Evolutionary conservation across 352 stramenopile genomes (phyloP).

Genomic region (Phytophthora pluvialis): DNA sequence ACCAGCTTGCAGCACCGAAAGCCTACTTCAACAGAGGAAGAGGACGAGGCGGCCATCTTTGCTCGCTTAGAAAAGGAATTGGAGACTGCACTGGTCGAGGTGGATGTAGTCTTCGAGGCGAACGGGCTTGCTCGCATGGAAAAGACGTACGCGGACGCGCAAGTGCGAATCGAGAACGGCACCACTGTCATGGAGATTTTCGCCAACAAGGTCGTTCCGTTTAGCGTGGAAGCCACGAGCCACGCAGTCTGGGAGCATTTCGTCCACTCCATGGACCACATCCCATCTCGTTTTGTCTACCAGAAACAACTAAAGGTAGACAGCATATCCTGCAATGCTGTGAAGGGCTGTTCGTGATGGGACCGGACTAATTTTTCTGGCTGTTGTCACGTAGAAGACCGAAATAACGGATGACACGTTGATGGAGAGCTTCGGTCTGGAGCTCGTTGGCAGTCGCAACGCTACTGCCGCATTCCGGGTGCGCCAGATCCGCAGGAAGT

Average conservation of each 20-base stretch:
- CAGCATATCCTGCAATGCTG: not conserved
- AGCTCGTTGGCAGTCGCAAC: constrained; percentile 56
- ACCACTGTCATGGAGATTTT: constrained; percentile 61
- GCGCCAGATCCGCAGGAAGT: constrained; percentile 60
- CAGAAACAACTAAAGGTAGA: constrained; percentile 57
- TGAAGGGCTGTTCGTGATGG: not conserved
- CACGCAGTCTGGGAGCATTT: constrained; percentile 64
- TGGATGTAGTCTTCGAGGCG: constrained; percentile 58
- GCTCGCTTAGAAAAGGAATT: constrained; percentile 50
- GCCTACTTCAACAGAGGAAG: constrained; percentile 42
- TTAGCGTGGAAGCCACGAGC: constrained; percentile 45
- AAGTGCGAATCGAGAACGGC: constrained; percentile 53
- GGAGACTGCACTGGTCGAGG: constrained; percentile 46
- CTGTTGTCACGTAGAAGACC: constrained; percentile 44
- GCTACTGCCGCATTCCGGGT: constrained; percentile 57
- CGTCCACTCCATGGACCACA: constrained; percentile 59
- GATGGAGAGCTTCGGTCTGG: constrained; percentile 61
- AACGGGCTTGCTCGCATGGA: constrained; percentile 58
- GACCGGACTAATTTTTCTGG: constrained; percentile 18
- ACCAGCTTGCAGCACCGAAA: constrained; percentile 48
- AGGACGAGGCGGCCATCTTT: constrained; percentile 59
- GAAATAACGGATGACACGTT: constrained; percentile 55
- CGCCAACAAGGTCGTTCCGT: constrained; percentile 65
- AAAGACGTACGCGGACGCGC: constrained; percentile 53
- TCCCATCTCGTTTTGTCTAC: constrained; percentile 63